These are phyloP conservation scores for Hemileia vastatrix DNA, from an alignment of 1,284 basidiomycete genomes.

Conservation along the genomic window DNA sequence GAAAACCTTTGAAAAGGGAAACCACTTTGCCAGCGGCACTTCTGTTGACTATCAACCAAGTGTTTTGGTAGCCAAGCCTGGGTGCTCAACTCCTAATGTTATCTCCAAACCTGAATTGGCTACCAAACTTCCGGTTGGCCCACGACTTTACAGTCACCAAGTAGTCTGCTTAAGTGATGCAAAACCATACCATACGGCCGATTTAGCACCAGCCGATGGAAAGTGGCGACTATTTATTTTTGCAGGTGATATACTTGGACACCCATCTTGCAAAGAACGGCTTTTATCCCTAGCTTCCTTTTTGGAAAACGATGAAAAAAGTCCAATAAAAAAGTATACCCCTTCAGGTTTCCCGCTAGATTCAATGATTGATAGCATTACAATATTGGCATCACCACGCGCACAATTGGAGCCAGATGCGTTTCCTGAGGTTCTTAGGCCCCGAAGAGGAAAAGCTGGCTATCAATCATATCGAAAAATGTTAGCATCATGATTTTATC, in stretches of 20 bases:
- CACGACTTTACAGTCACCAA: constrained; percentile 30
- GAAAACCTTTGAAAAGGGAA: constrained; percentile 9
- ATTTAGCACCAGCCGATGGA: constrained; percentile 22
- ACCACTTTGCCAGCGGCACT: constrained; percentile 30
- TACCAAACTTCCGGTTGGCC: constrained; percentile 30
- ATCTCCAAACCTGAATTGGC: constrained; percentile 31
- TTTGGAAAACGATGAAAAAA: constrained; percentile 21
- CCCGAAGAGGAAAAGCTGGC: constrained; percentile 25
- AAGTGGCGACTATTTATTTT: constrained; percentile 31
- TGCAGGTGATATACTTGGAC: constrained; percentile 30
- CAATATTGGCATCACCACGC: constrained; percentile 30
- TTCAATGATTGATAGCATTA: constrained; percentile 33
- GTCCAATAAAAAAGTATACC: constrained; percentile 39
- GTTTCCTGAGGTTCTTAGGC: constrained; percentile 29
- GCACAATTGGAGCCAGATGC: constrained; percentile 25
- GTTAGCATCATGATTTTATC: constrained; percentile 15
- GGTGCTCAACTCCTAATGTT: neutral
- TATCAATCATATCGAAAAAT: constrained; percentile 24
- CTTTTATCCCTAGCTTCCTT: constrained; percentile 6
- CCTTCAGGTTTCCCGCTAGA: constrained; percentile 26
- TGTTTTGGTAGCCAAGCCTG: constrained; percentile 27
- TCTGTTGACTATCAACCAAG: constrained; percentile 37
- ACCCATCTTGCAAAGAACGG: constrained; percentile 10
- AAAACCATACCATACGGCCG: constrained; percentile 15
- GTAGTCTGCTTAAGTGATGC: constrained; percentile 21